Percentiles rank a stretch among this genome's conserved stretches.
Evolutionary conservation across 352 stramenopile species (phyloP).

Genomic region (Globisporangium nodosum): DNA sequence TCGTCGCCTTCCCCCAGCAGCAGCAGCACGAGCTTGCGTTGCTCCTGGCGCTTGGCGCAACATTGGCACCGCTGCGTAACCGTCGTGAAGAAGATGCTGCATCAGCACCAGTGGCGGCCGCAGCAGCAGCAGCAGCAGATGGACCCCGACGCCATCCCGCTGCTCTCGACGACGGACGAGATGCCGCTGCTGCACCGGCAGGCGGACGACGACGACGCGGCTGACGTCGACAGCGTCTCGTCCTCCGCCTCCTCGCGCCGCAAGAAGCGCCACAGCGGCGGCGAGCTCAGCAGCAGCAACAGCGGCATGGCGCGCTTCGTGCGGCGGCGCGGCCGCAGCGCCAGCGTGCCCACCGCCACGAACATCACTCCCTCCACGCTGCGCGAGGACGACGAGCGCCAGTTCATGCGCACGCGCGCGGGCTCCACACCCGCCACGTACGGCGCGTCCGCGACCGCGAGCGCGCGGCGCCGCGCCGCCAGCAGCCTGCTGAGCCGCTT

Average conservation of each 20-base stretch:
- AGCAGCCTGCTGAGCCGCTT: conserved; percentile 10
- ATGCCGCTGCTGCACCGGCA: conserved; percentile 12
- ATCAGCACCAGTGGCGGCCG: neutral
- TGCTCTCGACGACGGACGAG: conserved; percentile 22
- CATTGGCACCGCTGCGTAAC: too few relatives aligned
- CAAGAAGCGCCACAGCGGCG: conserved; percentile 10
- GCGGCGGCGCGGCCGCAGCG: conserved; percentile 11
- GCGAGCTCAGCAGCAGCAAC: neutral
- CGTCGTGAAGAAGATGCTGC: neutral
- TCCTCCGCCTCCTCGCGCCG: neutral
- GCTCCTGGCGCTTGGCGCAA: too few relatives aligned
- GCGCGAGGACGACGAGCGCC: neutral
- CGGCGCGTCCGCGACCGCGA: neutral
- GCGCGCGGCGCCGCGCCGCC: conserved; percentile 1
- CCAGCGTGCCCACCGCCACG: neutral
- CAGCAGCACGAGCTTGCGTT: too few relatives aligned
- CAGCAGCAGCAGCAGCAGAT: neutral
- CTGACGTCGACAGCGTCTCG: neutral
- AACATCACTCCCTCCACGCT: neutral
- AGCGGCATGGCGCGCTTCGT: conserved; percentile 1
- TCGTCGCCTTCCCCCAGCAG: too few relatives aligned
- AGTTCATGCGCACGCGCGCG: neutral
- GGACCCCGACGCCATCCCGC: conserved; percentile 15
- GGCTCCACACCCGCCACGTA: conserved; percentile 5
- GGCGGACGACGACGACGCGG: conserved; percentile 2